phyloP scores from a whole-genome alignment of 805 yeast genomes.

The Dipodascus geniculatus region DNA sequence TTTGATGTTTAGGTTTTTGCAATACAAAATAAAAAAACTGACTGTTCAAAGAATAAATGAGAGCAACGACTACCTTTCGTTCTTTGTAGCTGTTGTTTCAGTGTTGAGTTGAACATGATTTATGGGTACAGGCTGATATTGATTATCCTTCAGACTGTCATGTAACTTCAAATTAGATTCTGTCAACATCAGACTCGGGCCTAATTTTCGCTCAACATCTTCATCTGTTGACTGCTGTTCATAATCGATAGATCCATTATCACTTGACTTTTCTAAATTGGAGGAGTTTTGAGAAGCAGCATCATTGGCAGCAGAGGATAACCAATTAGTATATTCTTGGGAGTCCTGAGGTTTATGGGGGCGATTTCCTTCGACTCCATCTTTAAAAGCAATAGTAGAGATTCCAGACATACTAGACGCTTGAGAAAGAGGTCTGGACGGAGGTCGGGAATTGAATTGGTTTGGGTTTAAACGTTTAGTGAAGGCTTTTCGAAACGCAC shows the following conservation, averaged over 20 bases:
- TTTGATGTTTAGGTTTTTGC: neutral
- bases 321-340: constrained; percentile 17
- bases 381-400: constrained; percentile 66
- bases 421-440: constrained; percentile 50
- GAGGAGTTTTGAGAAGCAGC: neutral
- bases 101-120: neutral
- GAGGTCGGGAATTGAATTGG: constrained; percentile 2
- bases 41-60: too few species aligned
- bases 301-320: constrained; percentile 4
- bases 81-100: neutral
- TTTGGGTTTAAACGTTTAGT: neutral
- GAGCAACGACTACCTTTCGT: too few species aligned
- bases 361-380: constrained; percentile 56
- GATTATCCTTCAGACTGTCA: neutral
- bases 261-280: neutral
- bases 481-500: neutral
- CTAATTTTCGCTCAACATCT: neutral
- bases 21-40: too few species aligned
- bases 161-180: neutral
- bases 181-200: neutral
- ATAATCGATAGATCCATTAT: neutral
- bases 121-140: neutral
- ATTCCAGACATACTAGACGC: constrained; percentile 47
- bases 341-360: constrained; percentile 35
- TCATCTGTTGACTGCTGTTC: neutral